Evolutionary conservation across 345 rosid genomes (phyloP).

Genomic region (Citrus hindsii): DNA sequence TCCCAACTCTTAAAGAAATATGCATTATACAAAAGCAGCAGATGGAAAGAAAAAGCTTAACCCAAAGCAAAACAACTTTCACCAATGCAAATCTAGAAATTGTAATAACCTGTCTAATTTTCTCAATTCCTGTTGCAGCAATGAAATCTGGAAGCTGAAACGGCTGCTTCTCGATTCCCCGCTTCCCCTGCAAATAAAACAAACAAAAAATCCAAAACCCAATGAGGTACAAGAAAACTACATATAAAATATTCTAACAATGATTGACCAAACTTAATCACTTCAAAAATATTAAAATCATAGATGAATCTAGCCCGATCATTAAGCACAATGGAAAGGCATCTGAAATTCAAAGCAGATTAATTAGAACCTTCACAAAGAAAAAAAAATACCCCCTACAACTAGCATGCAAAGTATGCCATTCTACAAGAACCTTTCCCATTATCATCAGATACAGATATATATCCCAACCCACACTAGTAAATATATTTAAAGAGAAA

Average conservation of each 20-base stretch:
- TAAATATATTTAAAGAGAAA: conserved; percentile 31
- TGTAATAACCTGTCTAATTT: conserved; percentile 90
- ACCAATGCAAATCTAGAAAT: not conserved
- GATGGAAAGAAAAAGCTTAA: not conserved
- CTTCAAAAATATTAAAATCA: conserved; percentile 13
- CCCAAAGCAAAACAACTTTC: not conserved
- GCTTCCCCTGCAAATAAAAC: conserved; percentile 77
- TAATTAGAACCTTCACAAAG: conserved; percentile 36
- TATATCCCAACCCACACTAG: conserved; percentile 43
- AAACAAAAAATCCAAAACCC: conserved; percentile 17
- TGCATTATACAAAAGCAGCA: not conserved
- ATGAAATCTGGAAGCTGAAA: conserved; percentile 99
- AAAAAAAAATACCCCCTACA: conserved; percentile 8
- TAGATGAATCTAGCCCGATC: conserved; percentile 39
- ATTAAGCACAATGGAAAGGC: conserved; percentile 41
- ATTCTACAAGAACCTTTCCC: conserved; percentile 1
- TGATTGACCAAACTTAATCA: conserved; percentile 13
- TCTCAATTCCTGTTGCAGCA: conserved; percentile 99
- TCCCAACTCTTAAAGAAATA: not conserved
- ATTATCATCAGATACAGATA: conserved; percentile 19
- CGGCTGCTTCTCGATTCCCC: conserved; percentile 98
- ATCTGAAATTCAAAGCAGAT: conserved; percentile 62
- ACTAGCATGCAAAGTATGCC: conserved; percentile 16
- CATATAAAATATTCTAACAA: not conserved
- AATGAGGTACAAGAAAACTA: conserved; percentile 40